Base-by-base conservation (phyloP, 441 rosid genomes). In the Dalechampia spathulata region DNA sequence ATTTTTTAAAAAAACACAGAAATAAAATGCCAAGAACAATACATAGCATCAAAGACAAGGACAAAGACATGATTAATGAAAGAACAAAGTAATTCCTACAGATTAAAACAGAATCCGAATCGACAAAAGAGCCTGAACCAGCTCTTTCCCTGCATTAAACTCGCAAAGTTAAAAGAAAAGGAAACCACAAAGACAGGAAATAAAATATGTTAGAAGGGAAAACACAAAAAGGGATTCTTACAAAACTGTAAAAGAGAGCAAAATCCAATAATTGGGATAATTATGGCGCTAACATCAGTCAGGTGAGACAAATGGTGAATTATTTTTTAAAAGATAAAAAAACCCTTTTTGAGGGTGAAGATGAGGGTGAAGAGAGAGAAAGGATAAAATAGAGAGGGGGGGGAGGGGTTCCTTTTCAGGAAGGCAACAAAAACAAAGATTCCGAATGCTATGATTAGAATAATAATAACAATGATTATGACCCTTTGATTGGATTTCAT, bases 81-180 rank as follows among this genome's bases (percentile, higher is more conserved):
- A 19, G 49, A 41, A 45, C 3, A 55, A 34, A 27, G 51, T 52
- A 28, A 5, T 25, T 5, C 15, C 27, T 1, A 57, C 55, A 42
- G 16, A 30, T 34, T 6, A 44, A 15, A 22, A 39, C 22, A 21
- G 52, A 27, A 27, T 19, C 27, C 2, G 14, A 49, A 60, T 28
- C 21, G 6, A 36, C 32, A 26, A n/a, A 28, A 46, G 42, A 52
- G n/a, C 11, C 42, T 53, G 37, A n/a, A 25, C 39, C 20, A 38
- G 53, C 54, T 41, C 27, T 39, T 51, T 48, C 52, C 48, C 62
- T 63, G 74, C 67, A 51, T 19, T 39, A 61, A 44, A 49, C 37
- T 41, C 40, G 2, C 48, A 30, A 17, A 36, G 15, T 39, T 49
- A 17, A 9, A 11, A 11, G 1, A 8, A 11, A 19, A 23, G 1